These are phyloP conservation scores for Nepenthes alata DNA, from an alignment of 179 eudicot species.

Conservation along the genomic window DNA sequence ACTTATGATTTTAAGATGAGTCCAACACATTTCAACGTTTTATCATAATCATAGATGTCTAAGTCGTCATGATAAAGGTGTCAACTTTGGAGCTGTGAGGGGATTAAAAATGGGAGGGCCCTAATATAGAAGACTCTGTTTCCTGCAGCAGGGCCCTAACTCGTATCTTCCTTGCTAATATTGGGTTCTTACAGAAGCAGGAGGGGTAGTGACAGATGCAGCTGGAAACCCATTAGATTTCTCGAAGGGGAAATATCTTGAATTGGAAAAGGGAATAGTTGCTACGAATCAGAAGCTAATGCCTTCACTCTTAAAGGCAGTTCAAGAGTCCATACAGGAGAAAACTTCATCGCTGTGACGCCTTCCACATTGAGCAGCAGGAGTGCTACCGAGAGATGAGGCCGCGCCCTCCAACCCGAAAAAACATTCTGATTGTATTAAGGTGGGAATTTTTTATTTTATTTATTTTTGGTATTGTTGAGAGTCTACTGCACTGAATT, in stretches of 20 bases:
- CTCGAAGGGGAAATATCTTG: conserved; percentile 78
- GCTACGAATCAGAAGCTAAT: conserved; percentile 79
- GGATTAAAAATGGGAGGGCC: too few species aligned
- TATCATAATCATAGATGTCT: too few species aligned
- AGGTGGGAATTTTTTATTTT: not conserved
- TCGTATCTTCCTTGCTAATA: not conserved
- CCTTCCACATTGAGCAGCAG: not conserved
- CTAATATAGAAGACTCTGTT: not conserved
- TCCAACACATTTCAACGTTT: too few species aligned
- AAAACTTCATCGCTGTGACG: conserved; percentile 46
- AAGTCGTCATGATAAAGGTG: too few species aligned
- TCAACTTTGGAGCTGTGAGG: too few species aligned
- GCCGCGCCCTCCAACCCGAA: not conserved
- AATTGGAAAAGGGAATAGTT: conserved; percentile 74
- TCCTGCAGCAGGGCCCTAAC: not conserved
- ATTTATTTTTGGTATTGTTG: too few species aligned
- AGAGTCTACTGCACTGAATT: too few species aligned
- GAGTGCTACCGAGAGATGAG: not conserved
- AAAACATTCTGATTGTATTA: not conserved
- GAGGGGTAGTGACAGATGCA: conserved; percentile 84
- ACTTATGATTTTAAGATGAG: too few species aligned
- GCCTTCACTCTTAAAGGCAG: conserved; percentile 83
- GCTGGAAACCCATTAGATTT: conserved; percentile 89
- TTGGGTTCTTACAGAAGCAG: conserved; percentile 62
- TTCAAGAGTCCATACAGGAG: conserved; percentile 65